A percentile compares a stretch with the other conserved stretches of the same genome.
Evolutionary conservation across 163 green algal species (phyloP).

Genomic region (Chlorella variabilis): DNA sequence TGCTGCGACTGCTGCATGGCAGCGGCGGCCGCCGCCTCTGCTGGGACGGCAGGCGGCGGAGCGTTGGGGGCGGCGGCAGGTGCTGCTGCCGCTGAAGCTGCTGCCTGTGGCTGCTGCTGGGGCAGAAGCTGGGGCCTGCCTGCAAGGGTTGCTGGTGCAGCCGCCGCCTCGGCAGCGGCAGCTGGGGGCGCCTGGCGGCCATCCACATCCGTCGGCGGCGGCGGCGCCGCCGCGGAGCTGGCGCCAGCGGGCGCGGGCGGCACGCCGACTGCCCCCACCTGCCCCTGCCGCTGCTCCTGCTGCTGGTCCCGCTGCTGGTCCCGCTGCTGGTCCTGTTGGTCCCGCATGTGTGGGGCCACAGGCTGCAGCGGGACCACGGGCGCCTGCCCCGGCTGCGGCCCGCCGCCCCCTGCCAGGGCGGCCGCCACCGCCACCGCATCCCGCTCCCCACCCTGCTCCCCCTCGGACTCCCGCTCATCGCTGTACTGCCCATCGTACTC

Average conservation of each 20-base stretch:
- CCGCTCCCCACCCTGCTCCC: not conserved
- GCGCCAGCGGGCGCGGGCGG: not conserved
- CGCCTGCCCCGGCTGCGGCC: not conserved
- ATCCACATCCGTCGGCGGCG: not conserved
- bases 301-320: not conserved
- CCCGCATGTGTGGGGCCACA: no score
- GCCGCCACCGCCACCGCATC: conserved; percentile 13
- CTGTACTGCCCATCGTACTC: conserved; percentile 21
- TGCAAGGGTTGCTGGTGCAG: not conserved
- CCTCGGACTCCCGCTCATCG: not conserved
- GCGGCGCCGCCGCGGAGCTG: no score
- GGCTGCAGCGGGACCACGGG: no score
- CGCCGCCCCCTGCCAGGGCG: not conserved
- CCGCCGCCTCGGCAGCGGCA: not conserved
- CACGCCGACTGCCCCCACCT: not conserved
- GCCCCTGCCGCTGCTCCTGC: not conserved
- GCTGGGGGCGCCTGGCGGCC: not conserved
- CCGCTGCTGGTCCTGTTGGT: not conserved
- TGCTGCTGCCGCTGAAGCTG: not conserved
- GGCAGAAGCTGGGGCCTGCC: not conserved
- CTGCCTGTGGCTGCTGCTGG: no score
- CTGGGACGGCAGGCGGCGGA: not conserved
- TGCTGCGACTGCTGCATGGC: not conserved
- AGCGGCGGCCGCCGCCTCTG: not conserved
- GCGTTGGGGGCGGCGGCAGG: not conserved